phyloP scores from a whole-genome alignment of 768 basidiomycete species.

The Saitozyma sp. region DNA sequence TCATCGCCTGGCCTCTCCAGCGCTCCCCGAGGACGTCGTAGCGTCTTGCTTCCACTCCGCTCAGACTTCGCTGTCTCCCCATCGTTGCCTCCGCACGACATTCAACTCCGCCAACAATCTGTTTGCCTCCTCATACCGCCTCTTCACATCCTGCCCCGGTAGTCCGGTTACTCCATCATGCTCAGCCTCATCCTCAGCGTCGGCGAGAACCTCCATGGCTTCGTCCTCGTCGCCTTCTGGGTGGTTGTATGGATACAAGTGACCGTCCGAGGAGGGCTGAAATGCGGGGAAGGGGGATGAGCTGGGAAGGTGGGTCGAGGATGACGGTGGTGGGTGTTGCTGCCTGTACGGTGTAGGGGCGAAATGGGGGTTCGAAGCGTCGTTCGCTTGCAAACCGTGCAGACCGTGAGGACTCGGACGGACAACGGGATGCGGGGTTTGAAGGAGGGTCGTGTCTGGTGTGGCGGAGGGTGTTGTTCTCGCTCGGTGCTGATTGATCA shows the following conservation, averaged over 20 bases:
- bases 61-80: conserved; percentile 19
- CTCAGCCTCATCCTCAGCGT: conserved; percentile 15
- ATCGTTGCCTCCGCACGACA: conserved; percentile 31
- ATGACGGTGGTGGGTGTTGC: conserved; percentile 2
- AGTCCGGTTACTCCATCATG: background rate
- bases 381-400: background rate
- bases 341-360: conserved; percentile 13
- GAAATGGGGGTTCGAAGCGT: background rate
- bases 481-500: conserved; percentile 3
- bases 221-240: conserved; percentile 14
- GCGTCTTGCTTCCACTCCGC: no score
- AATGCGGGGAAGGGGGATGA: conserved; percentile 2
- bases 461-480: background rate
- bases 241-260: background rate
- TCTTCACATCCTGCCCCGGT: conserved; percentile 14
- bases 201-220: conserved; percentile 13
- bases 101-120: conserved; percentile 40
- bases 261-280: background rate
- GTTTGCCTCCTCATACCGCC: conserved; percentile 46
- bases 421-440: conserved; percentile 2
- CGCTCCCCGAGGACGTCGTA: no score
- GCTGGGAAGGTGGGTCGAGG: background rate
- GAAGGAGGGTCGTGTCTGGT: conserved; percentile 1
- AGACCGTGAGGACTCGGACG: background rate
- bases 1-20: no score